Evolutionary conservation across 2,329 filamentous ascomycete species (phyloP).

Genomic region (Stylonectria norvegica): DNA sequence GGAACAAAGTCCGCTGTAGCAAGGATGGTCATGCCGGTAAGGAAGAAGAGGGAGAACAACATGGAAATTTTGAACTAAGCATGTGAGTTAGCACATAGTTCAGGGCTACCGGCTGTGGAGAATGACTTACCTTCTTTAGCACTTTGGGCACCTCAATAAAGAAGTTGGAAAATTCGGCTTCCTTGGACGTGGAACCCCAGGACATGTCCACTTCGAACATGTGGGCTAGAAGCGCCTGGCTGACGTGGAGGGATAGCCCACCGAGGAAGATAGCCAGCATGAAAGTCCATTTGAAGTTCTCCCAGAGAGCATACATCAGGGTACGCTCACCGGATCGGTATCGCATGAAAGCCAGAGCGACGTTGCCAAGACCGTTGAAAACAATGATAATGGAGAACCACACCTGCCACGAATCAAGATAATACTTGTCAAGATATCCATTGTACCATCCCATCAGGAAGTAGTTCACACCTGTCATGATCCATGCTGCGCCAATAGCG

Average conservation of each 20-base stretch:
- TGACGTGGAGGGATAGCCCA: constrained; percentile 76
- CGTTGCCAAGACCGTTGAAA: constrained; percentile 71
- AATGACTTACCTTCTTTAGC: constrained; percentile 65
- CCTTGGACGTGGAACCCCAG: constrained; percentile 82
- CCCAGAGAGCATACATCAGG: constrained; percentile 54
- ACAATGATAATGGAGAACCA: constrained; percentile 79
- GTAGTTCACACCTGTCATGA: constrained; percentile 71
- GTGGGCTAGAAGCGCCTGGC: constrained; percentile 73
- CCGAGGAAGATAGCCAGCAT: constrained; percentile 78
- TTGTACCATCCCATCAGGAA: constrained; percentile 75
- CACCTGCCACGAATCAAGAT: constrained; percentile 73
- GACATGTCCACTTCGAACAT: constrained; percentile 85
- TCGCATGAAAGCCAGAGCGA: constrained; percentile 68
- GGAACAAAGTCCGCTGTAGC: constrained; percentile 63
- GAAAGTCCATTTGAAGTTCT: constrained; percentile 72
- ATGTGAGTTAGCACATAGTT: constrained; percentile 15
- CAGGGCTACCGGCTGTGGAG: constrained; percentile 30
- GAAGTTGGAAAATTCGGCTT: constrained; percentile 77
- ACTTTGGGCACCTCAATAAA: constrained; percentile 81
- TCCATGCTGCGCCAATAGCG: constrained; percentile 72
- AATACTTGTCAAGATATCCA: constrained; percentile 75
- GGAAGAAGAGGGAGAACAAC: constrained; percentile 55
- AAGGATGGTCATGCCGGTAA: constrained; percentile 61
- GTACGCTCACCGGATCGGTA: constrained; percentile 65
- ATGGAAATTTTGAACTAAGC: constrained; percentile 69